Base-by-base conservation (phyloP, 768 basidiomycete species). In the Austroboletus eburneus region DNA sequence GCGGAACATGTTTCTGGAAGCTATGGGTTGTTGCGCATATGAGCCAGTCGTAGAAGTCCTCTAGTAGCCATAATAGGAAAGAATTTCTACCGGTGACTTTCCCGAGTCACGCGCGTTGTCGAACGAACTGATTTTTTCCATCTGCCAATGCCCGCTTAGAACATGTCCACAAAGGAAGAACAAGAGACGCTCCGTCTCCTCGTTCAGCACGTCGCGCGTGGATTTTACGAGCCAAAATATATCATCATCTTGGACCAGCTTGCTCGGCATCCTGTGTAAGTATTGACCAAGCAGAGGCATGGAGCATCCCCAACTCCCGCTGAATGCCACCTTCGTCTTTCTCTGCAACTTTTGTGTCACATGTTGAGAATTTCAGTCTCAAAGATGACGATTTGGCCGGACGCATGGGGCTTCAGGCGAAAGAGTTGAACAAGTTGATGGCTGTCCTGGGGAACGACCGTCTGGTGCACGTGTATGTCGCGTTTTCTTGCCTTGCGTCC, bases 381-480 rank as follows among this genome's bases (percentile, higher is more conserved):
- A 91, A 91, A 69, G 92, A 93, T 67, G 92, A 95, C 68, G 92
- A 94, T 57, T 70, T 95, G 65, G 90, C 90, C n/a, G 85, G 87
- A 41, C 73, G 90, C 57, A 84, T 93, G 79, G 91, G 91, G 12
- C 74, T 92, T 55, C 87, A 89, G 69, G 79, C 86, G 22, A 92
- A 92, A 61, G 92, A 94, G 69, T 72, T 94, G 51, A 87, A 87
- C 69, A 94, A 93, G 71, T 70, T 91, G 68, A 88, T 89, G 66
- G 88, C 88, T 16, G 81, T 83, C 23, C 72, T 93, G 51, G 78
- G 84, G 35, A 85, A 83, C 51, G 87, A 92, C 65, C 76, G 81
- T 52, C 71, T 95, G 36, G 79, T 95, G 39, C 77, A 83, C 63
- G 76, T 88, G 91, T 89, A 56, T 55, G 89, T 65, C 24, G 23